phyloP scores from a whole-genome alignment of 1,139 yeast genomes.

The Magnusiomyces suaveolens region DNA sequence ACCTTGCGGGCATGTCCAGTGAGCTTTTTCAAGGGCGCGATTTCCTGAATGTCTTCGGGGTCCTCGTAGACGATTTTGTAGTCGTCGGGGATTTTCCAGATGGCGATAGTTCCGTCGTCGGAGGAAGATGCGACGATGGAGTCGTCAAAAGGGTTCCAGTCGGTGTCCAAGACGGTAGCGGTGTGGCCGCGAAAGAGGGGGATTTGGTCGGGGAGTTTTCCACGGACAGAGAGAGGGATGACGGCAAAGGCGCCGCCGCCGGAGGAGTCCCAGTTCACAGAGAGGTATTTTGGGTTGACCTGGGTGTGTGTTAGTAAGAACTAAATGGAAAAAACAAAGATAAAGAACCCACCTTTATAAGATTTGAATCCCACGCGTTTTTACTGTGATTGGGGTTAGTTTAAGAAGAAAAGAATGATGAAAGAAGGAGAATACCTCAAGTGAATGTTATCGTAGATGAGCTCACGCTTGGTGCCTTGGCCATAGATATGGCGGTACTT shows the following conservation, averaged over 20 bases:
- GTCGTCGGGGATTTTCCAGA: conserved; percentile 81
- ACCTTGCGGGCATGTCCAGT: conserved; percentile 88
- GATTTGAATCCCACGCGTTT: conserved; percentile 93
- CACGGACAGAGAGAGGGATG: conserved; percentile 73
- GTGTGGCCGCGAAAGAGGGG: conserved; percentile 93
- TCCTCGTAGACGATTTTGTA: conserved; percentile 44
- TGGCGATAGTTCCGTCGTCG: conserved; percentile 79
- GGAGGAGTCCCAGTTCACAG: conserved; percentile 87
- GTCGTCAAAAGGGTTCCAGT: conserved; percentile 82
- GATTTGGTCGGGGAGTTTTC: conserved; percentile 90
- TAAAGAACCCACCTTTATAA: conserved; percentile 43
- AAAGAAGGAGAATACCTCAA: conserved; percentile 25
- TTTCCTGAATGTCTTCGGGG: conserved; percentile 56
- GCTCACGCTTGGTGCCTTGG: conserved; percentile 78
- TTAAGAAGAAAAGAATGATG: not conserved
- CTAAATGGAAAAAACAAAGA: conserved; percentile 17
- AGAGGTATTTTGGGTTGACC: conserved; percentile 72
- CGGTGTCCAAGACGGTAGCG: conserved; percentile 90
- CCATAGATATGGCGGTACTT: conserved; percentile 95
- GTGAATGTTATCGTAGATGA: conserved; percentile 73
- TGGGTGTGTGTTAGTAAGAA: conserved; percentile 14
- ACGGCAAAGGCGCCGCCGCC: conserved; percentile 98
- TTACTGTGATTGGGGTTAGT: conserved; percentile 38
- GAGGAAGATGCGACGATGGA: conserved; percentile 72
- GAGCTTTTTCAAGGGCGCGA: conserved; percentile 58